Base-by-base conservation (phyloP, 177 flowering plant genomes). In the Vitis hybrid region DNA sequence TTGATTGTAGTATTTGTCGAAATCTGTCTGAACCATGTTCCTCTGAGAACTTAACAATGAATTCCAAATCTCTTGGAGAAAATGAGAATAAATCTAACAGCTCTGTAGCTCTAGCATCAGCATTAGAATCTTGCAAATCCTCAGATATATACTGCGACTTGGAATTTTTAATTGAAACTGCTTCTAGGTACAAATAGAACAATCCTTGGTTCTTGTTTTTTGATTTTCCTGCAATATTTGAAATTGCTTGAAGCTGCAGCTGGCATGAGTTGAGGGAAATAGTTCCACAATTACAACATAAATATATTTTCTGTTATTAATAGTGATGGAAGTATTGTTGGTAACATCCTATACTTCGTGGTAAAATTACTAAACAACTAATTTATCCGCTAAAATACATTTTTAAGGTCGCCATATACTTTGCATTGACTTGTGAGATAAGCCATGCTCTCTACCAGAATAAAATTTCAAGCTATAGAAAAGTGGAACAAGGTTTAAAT, bases 141-240 rank as follows among this genome's bases (percentile, higher is more conserved):
- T 86, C 90, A 53, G 82, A 67, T 56, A 65, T 51, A 61, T 88
- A 80, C 71, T 86, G 97, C 13, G 90, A 84, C 81, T 94, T 96
- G 57, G 98, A 90, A 73, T 96, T 94, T 68, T 71, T 86, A 8
- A 92, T 67, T 27, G 99, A 96, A 74, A 96, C 84, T 30, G 85
- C 97, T 83, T 96, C 98, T 15, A 96, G 71, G 82, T 91, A 96
- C 88, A 96, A 87, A 82, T 90, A 94, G 76, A 86, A 96, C 50
- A 96, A 77, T 61, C 94, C 95, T 79, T 93, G 98, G 78, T 78
- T 90, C 81, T 84, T 93, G 90, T 75, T 71, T 83, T 91, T 96
- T 67, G 95, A 92, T 82, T 88, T 96, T 51, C 97, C 99, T 96
- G 91, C 62, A 84, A 71, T 52, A 27, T 54, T 24, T 3, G 50